Base-by-base conservation (phyloP, 2,329 filamentous ascomycete species). In the Ophiostoma himal-ulmi region DNA sequence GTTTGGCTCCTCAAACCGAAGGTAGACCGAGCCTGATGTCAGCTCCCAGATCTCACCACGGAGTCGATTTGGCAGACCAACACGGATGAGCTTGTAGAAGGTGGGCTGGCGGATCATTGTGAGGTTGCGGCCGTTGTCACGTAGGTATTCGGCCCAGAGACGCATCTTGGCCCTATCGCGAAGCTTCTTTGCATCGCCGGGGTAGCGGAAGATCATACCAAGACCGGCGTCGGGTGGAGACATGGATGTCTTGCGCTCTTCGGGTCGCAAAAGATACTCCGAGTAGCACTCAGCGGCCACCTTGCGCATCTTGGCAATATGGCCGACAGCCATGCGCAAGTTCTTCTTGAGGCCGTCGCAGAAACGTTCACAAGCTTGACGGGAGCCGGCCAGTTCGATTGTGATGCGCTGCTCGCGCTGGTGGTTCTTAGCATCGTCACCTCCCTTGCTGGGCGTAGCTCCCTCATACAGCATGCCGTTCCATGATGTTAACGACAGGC, bases 131-230 rank as follows among this genome's bases (percentile, higher is more conserved):
- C 95, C 95, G 77, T 98, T 98, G 78, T 98, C 95, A 78, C 92
- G 87, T 72, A 99, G 84, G 79, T 99, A 99, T 80, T 99, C 95
- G 71, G 92, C 93, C 95, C 95, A 99, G 57, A 99, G 82, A 65
- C 95, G 87, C 91, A 99, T 98, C 83, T 99, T 99, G 77, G 94
- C 96, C 71, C 93, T 87, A 79, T 99, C 95, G 75, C 95, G 87
- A 72, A 98, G 85, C 81, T 98, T 98, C 77, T 94, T 92, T 52
- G 94, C 88, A 81, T 99, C 96, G 70, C 95, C 95, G 1, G 95
- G 95, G 77, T 99, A 99, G 76, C 91, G 89, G 80, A 97, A 99
- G 17, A 96, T 74, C 86, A 96, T 92, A 48, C 95, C 95, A 48
- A 99, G 83, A 1, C 95, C 95, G 30, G 94, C 95, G 80, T 99